A percentile compares a stretch with the other conserved stretches of the same genome.
These are phyloP conservation scores for Saturnispora diversa DNA, from an alignment of 805 yeast genomes.

Conservation along the genomic window DNA sequence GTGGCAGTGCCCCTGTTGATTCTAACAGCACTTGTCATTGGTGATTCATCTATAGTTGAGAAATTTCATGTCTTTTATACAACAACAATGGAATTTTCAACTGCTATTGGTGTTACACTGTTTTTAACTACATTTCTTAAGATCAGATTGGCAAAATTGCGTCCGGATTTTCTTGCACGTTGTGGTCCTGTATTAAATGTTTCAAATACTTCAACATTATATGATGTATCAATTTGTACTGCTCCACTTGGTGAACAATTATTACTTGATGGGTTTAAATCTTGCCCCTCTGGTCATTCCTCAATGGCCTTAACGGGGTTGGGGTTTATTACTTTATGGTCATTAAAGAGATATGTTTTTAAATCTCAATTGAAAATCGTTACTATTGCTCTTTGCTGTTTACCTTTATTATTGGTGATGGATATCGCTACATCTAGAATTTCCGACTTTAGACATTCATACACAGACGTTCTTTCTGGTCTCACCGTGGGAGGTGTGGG, in stretches of 20 bases:
- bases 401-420: constrained; percentile 32
- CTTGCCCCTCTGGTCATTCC: constrained; percentile 78
- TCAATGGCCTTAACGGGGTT: constrained; percentile 62
- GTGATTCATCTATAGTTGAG: constrained; percentile 17
- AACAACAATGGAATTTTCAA: constrained; percentile 33
- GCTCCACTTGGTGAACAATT: constrained; percentile 28
- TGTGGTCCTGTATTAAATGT: constrained; percentile 42
- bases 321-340: constrained; percentile 46
- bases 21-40: constrained; percentile 16
- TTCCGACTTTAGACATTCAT: constrained; percentile 88
- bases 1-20: constrained; percentile 32
- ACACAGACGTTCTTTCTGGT: constrained; percentile 71
- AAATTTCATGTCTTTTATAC: constrained; percentile 33
- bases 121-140: constrained; percentile 66
- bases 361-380: neutral
- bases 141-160: constrained; percentile 71
- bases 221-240: constrained; percentile 26
- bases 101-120: constrained; percentile 37
- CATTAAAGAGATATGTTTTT: constrained; percentile 15
- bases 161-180: constrained; percentile 85
- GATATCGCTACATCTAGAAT: constrained; percentile 47
- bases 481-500: constrained; percentile 24
- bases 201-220: constrained; percentile 30
- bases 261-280: constrained; percentile 58
- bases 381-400: constrained; percentile 17